A percentile compares a stretch with the other conserved stretches of the same genome.
Evolutionary conservation across 106 monocot species (phyloP).

Genomic region (Apostasia ramifera): DNA sequence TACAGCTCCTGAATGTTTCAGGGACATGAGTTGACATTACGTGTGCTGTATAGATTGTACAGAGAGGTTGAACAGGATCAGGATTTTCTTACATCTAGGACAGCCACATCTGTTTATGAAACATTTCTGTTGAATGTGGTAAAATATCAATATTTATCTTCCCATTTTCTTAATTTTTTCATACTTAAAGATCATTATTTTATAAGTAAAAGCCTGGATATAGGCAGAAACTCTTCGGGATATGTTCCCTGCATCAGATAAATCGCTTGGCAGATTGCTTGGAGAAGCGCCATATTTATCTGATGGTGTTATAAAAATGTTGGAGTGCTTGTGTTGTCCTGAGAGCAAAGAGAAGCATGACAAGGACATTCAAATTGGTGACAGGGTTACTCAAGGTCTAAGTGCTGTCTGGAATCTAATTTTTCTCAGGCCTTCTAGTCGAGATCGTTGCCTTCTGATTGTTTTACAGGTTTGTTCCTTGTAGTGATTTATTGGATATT

Average conservation of each 20-base stretch:
- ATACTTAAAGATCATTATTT: not conserved
- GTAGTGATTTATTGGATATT: not conserved
- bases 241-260: constrained; percentile 84
- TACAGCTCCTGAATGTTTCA: constrained; percentile 34
- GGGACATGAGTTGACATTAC: constrained; percentile 95
- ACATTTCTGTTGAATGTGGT: constrained; percentile 83
- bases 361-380: constrained; percentile 61
- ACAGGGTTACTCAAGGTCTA: constrained; percentile 93
- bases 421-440: constrained; percentile 67
- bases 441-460: constrained; percentile 82
- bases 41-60: constrained; percentile 85
- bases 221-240: constrained; percentile 80
- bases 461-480: constrained; percentile 61
- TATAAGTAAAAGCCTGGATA: not conserved
- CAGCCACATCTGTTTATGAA: constrained; percentile 91
- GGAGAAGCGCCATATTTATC: constrained; percentile 78
- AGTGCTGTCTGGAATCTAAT: constrained; percentile 88
- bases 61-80: constrained; percentile 88
- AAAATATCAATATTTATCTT: constrained; percentile 7
- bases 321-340: constrained; percentile 80
- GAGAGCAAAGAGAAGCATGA: constrained; percentile 46
- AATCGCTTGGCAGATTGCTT: constrained; percentile 82
- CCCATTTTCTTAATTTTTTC: constrained; percentile 1
- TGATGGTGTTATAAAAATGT: constrained; percentile 55
- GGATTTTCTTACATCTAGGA: constrained; percentile 87